Conservation (phyloP, 2,329 filamentous ascomycete genomes). For the Beauveria bassiana region DNA sequence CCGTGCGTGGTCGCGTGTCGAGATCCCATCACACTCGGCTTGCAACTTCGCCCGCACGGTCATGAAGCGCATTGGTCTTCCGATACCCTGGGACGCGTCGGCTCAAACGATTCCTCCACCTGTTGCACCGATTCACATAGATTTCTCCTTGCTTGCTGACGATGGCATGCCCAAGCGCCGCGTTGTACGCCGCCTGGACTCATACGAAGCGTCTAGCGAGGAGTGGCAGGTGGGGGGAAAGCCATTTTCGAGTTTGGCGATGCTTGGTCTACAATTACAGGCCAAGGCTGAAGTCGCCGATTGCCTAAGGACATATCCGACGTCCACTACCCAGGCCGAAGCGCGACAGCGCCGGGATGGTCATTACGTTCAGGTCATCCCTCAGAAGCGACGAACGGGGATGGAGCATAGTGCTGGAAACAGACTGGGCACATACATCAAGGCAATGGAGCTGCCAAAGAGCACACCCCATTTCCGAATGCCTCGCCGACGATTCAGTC, state of each 20-base stretch:
- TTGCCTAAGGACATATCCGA: constrained; percentile 6
- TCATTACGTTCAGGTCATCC: constrained; percentile 15
- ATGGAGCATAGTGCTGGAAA: constrained; percentile 19
- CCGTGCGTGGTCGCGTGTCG: constrained; percentile 26
- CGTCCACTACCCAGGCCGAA: neutral
- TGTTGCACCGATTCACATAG: neutral
- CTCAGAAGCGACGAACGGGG: constrained; percentile 22
- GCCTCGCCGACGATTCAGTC: neutral
- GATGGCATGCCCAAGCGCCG: constrained; percentile 10
- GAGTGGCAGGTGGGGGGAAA: constrained; percentile 7
- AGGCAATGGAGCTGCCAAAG: constrained; percentile 19
- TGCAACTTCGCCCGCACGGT: constrained; percentile 19
- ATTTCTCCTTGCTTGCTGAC: neutral
- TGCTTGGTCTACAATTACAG: constrained; percentile 15
- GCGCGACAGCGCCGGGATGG: constrained; percentile 1
- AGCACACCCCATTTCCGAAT: constrained; percentile 1
- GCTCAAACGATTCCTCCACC: neutral
- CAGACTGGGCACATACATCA: constrained; percentile 19
- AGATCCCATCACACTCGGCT: constrained; percentile 18
- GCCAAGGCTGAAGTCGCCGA: constrained; percentile 24
- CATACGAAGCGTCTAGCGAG: constrained; percentile 4
- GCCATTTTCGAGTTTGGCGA: constrained; percentile 13
- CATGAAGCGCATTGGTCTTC: constrained; percentile 25
- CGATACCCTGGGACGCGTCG: constrained; percentile 6
- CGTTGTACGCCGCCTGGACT: constrained; percentile 7